A percentile compares a stretch with the other conserved stretches of the same genome.
These are phyloP conservation scores for Sphaerostilbella broomeana DNA, from an alignment of 2,329 filamentous ascomycete genomes.

Conservation along the genomic window DNA sequence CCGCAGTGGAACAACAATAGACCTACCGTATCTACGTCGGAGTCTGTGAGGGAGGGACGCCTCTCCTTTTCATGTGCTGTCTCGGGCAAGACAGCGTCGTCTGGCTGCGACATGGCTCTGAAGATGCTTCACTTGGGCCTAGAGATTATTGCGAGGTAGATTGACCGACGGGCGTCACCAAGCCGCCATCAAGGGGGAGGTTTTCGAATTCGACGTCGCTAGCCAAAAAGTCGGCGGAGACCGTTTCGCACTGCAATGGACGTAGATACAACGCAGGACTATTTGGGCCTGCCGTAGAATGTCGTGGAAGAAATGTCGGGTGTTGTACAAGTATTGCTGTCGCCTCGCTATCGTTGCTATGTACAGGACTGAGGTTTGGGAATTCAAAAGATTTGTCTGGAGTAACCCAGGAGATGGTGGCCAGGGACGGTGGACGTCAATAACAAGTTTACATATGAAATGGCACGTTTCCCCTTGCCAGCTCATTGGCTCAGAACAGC, in stretches of 20 bases:
- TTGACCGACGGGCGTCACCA: slow-evolving; percentile 7
- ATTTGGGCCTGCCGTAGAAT: not conserved
- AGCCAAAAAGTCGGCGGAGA: no score
- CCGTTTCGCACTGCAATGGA: no score
- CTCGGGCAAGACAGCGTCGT: slow-evolving; percentile 23
- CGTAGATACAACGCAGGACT: no score
- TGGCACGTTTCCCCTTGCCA: slow-evolving; percentile 11
- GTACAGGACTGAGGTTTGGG: slow-evolving; percentile 9
- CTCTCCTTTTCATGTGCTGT: slow-evolving; percentile 19
- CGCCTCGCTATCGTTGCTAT: slow-evolving; percentile 8
- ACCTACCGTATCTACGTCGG: slow-evolving; percentile 25
- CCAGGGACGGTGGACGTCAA: slow-evolving; percentile 3
- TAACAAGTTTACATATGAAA: no score
- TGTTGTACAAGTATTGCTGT: slow-evolving; percentile 6
- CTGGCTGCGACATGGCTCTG: slow-evolving; percentile 29
- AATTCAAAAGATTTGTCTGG: slow-evolving; percentile 13
- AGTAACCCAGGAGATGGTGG: slow-evolving; percentile 5
- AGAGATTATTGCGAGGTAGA: slow-evolving; percentile 1
- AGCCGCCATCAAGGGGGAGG: slow-evolving; percentile 7
- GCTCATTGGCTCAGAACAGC: slow-evolving; percentile 7
- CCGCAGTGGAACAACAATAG: slow-evolving; percentile 11
- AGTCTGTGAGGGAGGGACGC: slow-evolving; percentile 26
- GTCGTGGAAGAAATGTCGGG: slow-evolving; percentile 4
- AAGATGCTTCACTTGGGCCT: slow-evolving; percentile 4
- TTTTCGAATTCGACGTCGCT: not conserved